Conservation (phyloP, 805 yeast genomes). For the Millerozyma acaciae region DNA sequence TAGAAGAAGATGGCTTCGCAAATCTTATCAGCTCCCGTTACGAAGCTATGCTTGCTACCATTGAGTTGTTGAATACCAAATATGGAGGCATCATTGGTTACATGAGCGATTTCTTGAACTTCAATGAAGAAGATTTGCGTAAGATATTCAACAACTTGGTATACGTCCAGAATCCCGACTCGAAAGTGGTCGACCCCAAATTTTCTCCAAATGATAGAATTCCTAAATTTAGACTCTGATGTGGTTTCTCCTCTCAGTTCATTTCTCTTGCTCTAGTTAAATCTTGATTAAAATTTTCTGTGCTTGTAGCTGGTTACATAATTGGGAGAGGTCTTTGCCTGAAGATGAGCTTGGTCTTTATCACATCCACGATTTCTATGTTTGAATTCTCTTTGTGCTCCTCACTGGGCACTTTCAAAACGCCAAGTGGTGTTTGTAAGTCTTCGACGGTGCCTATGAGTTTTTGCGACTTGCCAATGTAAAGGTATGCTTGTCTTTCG, state of each 20-base stretch:
- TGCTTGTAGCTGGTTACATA: conserved; percentile 43
- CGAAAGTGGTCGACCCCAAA: too few relatives aligned
- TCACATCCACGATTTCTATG: conserved; percentile 56
- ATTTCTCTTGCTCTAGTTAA: too few relatives aligned
- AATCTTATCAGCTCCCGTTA: conserved; percentile 61
- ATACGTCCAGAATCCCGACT: too few relatives aligned
- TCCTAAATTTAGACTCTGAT: too few relatives aligned
- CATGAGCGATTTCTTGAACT: conserved; percentile 39
- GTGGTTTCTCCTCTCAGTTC: too few relatives aligned
- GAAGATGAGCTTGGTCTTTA: conserved; percentile 57
- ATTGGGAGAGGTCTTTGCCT: conserved; percentile 72
- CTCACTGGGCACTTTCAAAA: conserved; percentile 45
- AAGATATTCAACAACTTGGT: conserved; percentile 24
- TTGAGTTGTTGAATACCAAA: conserved; percentile 47
- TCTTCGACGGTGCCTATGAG: conserved; percentile 57
- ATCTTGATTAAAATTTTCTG: too few relatives aligned
- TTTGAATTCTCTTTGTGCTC: conserved; percentile 11
- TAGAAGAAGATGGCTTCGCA: conserved; percentile 51
- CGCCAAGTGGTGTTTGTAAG: conserved; percentile 62
- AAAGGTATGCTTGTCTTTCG: conserved; percentile 47
- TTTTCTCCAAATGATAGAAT: too few relatives aligned
- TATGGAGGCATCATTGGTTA: conserved; percentile 56
- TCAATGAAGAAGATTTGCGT: conserved; percentile 42
- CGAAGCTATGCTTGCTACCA: conserved; percentile 66
- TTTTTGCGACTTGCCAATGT: conserved; percentile 67